Evolutionary conservation across 805 yeast genomes (phyloP), one percentile per base, ranked within the genome.

Genomic region (Teunomyces tritomae): DNA sequence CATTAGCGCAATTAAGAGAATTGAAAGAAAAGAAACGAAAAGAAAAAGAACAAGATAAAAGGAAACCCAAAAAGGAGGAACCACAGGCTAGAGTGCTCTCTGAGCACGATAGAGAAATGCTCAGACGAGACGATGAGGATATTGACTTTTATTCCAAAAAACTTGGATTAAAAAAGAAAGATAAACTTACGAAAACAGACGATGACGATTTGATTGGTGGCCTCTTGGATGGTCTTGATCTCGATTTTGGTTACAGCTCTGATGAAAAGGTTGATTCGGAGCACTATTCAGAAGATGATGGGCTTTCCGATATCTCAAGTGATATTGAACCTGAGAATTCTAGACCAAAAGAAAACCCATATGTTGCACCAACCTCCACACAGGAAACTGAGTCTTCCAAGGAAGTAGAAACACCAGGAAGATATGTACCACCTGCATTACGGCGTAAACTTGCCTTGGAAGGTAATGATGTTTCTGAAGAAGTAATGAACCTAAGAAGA

Each of bases 401-500:
- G 2, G 48, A 42, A 4, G 39, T 34, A 5, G 52, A 58, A 2
- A 46, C 64, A 0, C 70, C 74, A 1, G 74, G 53, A 13, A 63
- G 79, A 51, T 92, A 94, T 61, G 70, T 92, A 11, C 98, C 99
- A 1, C 99, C 98, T 0, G 90, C 96, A 0, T 64, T 87, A 48
- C 78, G 98, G 49, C 76, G 80, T 39, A 77, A 74, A 56, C 57
- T 71, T 61, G 76, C 74, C 0, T 51, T 77, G 49, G 77, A 74
- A 43, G 57, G 55, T 0, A 65, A 58, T 3, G 73, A 69, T 2
- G 57, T 52, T 2, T 65, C 75, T 1, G 61, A 61, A 13, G 82
- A 77, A 46, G 61, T 73, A 6, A 43, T 70, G 2, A 78, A 74
- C 32, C 68, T 91, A 32, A 77, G 78, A 46, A 80, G 83, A 56